These are phyloP conservation scores for Talaromyces sp. DNA, from an alignment of 2,329 filamentous ascomycete species.

Conservation along the genomic window DNA sequence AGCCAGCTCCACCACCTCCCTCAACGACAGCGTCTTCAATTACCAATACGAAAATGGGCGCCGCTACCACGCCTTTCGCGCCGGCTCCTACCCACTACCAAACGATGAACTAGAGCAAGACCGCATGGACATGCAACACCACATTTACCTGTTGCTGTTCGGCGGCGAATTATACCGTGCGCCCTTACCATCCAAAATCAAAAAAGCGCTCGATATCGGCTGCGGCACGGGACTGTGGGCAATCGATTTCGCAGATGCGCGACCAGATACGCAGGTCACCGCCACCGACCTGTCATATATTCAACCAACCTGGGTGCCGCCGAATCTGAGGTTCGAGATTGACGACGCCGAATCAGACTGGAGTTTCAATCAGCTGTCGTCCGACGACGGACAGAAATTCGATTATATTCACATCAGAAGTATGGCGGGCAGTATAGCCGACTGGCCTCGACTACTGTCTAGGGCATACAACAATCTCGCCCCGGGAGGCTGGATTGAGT, in stretches of 20 bases:
- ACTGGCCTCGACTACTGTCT: slow-evolving; percentile 28
- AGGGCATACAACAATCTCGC: slow-evolving; percentile 26
- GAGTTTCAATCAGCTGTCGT: slow-evolving; percentile 22
- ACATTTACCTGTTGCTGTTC: slow-evolving; percentile 17
- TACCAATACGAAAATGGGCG: slow-evolving; percentile 21
- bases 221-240: slow-evolving; percentile 19
- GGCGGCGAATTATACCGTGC: slow-evolving; percentile 18
- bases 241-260: slow-evolving; percentile 20
- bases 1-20: slow-evolving; percentile 15
- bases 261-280: slow-evolving; percentile 18
- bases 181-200: slow-evolving; percentile 6
- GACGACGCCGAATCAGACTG: slow-evolving; percentile 29
- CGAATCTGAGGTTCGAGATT: slow-evolving; percentile 20
- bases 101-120: slow-evolving; percentile 27
- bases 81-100: slow-evolving; percentile 22
- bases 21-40: slow-evolving; percentile 17
- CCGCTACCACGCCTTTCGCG: slow-evolving; percentile 23
- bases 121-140: slow-evolving; percentile 23
- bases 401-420: slow-evolving; percentile 31
- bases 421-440: slow-evolving; percentile 27
- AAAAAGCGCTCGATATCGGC: slow-evolving; percentile 15
- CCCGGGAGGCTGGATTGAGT: slow-evolving; percentile 30
- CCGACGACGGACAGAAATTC: slow-evolving; percentile 18
- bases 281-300: slow-evolving; percentile 24
- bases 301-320: slow-evolving; percentile 20